Conservation (phyloP, 768 basidiomycete genomes). For the Suillus paluster region DNA sequence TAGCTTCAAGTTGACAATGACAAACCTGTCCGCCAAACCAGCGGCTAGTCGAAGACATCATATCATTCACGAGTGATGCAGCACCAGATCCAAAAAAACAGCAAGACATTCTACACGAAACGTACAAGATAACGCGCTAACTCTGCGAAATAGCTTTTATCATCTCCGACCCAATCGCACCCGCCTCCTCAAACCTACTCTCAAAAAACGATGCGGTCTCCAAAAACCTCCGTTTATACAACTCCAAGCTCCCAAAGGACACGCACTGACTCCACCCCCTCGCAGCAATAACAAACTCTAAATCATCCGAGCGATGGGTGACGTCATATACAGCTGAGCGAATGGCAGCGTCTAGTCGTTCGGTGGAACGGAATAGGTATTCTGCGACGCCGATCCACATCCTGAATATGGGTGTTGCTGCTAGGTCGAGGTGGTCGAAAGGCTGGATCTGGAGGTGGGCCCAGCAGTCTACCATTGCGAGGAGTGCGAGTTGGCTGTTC, state of each 20-base stretch:
- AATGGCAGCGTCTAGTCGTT: slow-evolving; percentile 69
- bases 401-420: slow-evolving; percentile 95
- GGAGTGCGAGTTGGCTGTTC: slow-evolving; percentile 91
- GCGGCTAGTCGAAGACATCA: too few species aligned
- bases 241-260: slow-evolving; percentile 87
- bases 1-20: too few species aligned
- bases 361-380: slow-evolving; percentile 80
- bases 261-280: slow-evolving; percentile 97
- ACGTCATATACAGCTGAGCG: slow-evolving; percentile 75
- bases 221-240: slow-evolving; percentile 81
- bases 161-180: slow-evolving; percentile 84
- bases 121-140: slow-evolving; percentile 25
- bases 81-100: not conserved
- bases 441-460: slow-evolving; percentile 85
- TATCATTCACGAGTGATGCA: too few species aligned
- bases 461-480: slow-evolving; percentile 99
- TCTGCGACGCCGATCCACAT: slow-evolving; percentile 98
- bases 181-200: slow-evolving; percentile 85
- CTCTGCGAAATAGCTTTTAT: slow-evolving; percentile 83
- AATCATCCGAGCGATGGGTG: slow-evolving; percentile 84
- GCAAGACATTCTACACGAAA: not conserved
- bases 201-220: slow-evolving; percentile 85
- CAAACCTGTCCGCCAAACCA: too few species aligned
- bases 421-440: slow-evolving; percentile 88
- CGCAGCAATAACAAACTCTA: slow-evolving; percentile 93